Base-by-base conservation (phyloP, 345 rosid genomes). In the Psidium guajava region DNA sequence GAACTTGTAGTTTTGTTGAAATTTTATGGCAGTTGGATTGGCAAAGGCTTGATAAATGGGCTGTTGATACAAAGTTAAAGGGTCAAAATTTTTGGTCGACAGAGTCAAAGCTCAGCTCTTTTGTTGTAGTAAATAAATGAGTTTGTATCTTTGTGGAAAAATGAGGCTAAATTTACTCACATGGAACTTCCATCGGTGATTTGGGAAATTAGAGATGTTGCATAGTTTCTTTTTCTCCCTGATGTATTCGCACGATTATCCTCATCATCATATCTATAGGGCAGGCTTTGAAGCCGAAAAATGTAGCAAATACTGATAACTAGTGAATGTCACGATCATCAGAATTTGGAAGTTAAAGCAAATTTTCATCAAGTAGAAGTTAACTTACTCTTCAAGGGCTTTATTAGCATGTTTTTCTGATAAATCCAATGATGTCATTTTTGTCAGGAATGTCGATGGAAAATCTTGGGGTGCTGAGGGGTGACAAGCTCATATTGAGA, bases 401-500 rank as follows among this genome's bases (percentile, higher is more conserved):
- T 64, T 8, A 69, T 69, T 69, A 32, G 75, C 47, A 69, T 18
- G 44, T 69, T 69, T 18, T 11, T 69, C 25, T 69, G 47, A 10
- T 18, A 18, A 36, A 18, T 2, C 47, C 16, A 32, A 8, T 4
- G 77, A 1, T 32, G 77, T 18, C 14, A 1, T 28, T 32, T 21
- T 28, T 54, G 16, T 54, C 16, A 27, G 50, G 27, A 52, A 21
- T 32, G 61, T 53, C 50, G 0, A 36, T 9, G 80, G 77, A 69
- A 55, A 55, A 55, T 22, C 58, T 55, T 18, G 77, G 32, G 13
- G 61, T 16, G 44, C 32, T 87, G 87, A 90, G 85, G 44, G 98
- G 96, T 52, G 99, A 96, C 91, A 94, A 91, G 88, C 93, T 96
- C 42, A 84, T 92, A 84, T 84, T 97, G 20, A 93, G 94, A 89